These are phyloP conservation scores for Pseudogymnoascus verrucosus DNA, from an alignment of 2,329 filamentous ascomycete species.

Conservation along the genomic window DNA sequence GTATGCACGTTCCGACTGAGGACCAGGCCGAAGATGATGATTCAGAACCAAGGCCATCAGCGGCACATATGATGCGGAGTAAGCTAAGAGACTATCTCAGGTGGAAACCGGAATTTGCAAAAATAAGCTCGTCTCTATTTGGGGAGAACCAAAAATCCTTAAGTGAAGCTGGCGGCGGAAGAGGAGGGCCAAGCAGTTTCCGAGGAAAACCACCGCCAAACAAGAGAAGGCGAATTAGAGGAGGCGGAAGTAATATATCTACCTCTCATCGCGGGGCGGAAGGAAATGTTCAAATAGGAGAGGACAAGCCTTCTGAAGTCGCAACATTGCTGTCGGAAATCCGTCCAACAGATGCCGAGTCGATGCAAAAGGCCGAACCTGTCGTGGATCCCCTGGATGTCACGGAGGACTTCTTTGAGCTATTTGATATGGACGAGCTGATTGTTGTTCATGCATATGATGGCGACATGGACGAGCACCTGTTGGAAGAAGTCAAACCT, in stretches of 20 bases:
- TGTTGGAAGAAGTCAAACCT: slow-evolving; percentile 90
- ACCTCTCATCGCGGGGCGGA: slow-evolving; percentile 58
- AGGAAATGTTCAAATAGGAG: slow-evolving; percentile 66
- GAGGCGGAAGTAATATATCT: slow-evolving; percentile 55
- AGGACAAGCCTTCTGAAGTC: slow-evolving; percentile 77
- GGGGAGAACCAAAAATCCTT: slow-evolving; percentile 71
- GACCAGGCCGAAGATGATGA: slow-evolving; percentile 31
- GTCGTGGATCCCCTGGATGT: slow-evolving; percentile 73
- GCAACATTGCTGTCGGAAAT: slow-evolving; percentile 76
- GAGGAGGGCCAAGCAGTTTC: slow-evolving; percentile 35
- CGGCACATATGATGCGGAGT: slow-evolving; percentile 80
- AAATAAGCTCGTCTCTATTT: slow-evolving; percentile 72
- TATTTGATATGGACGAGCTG: slow-evolving; percentile 86
- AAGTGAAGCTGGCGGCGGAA: slow-evolving; percentile 45
- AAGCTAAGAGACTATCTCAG: slow-evolving; percentile 78
- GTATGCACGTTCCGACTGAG: slow-evolving; percentile 66
- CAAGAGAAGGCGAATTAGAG: slow-evolving; percentile 77
- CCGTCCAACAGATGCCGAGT: slow-evolving; percentile 69
- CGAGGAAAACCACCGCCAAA: slow-evolving; percentile 63
- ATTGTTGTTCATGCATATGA: slow-evolving; percentile 90
- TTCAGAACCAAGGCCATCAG: slow-evolving; percentile 56
- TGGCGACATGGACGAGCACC: slow-evolving; percentile 88
- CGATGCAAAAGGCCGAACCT: slow-evolving; percentile 67
- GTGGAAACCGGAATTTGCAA: slow-evolving; percentile 86
- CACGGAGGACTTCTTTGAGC: slow-evolving; percentile 85